phyloP scores from a whole-genome alignment of 164 flowering plant genomes.

The Chimonanthus praecox region DNA sequence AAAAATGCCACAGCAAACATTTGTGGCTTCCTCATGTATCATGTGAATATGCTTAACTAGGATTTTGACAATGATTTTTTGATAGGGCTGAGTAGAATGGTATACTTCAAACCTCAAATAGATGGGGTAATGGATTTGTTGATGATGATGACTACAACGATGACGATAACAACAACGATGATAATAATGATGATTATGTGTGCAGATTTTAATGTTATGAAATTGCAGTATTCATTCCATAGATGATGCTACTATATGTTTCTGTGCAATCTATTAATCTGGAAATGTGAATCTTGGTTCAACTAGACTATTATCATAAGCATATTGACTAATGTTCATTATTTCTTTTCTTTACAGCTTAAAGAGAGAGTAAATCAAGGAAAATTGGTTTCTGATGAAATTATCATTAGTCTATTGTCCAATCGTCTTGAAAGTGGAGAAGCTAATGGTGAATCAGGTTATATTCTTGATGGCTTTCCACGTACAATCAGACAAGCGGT shows the following conservation, averaged over 20 bases:
- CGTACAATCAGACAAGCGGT: conserved; percentile 94
- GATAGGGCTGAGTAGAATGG: no score
- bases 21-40: no score
- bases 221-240: background rate
- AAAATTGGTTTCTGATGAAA: conserved; percentile 84
- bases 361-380: conserved; percentile 81
- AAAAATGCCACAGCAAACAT: no score
- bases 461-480: conserved; percentile 95
- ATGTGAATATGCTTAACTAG: no score
- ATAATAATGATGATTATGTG: no score
- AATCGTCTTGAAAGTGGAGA: conserved; percentile 77
- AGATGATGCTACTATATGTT: background rate
- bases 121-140: no score
- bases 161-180: no score
- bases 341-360: conserved; percentile 47
- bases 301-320: background rate
- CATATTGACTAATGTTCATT: background rate
- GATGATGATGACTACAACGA: no score
- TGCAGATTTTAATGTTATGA: background rate
- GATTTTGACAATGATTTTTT: no score
- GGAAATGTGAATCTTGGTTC: no score
- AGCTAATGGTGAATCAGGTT: conserved; percentile 78
- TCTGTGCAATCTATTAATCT: no score
- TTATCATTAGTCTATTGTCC: conserved; percentile 64
- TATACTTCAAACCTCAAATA: no score